Evolutionary conservation across 1,284 basidiomycete species (phyloP), one percentile per base, ranked within the genome.

Genomic region (Uromyces viciae-fabae): DNA sequence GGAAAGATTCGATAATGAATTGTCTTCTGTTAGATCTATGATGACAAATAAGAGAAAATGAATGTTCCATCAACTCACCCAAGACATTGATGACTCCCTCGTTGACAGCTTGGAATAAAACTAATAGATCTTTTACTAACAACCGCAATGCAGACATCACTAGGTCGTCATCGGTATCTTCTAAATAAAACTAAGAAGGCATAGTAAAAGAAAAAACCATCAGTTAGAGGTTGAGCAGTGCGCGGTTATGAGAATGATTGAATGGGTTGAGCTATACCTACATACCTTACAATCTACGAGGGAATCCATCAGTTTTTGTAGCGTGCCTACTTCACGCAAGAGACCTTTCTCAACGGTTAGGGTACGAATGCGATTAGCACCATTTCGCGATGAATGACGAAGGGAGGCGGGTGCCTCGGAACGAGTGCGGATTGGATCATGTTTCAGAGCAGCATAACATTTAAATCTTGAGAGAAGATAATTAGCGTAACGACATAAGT

Each of bases 31-130:
- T n/a, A n/a, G n/a, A n/a, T n/a, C n/a, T n/a, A n/a, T n/a, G n/a
- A n/a, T 40, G 42, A 56, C 38, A 46, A 75, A 28, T 58, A 33
- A 31, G 74, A 54, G 31, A 73, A 14, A 49, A 15, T 11, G 28
- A 54, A 56, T 38, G 52, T 22, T 58, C 22, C 38, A 58, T n/a
- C n/a, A n/a, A n/a, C 86, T 83, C 82, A 94, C 93, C 93, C 72
- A 97, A 89, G 49, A 98, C 91, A 86, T 98, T 99, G 87, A 98
- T 97, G 69, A 98, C 94, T 80, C 96, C 96, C 85, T 99, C 96
- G 84, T 99, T 99, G 82, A 94, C 92, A 2, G 94, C 95, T 85
- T 97, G 95, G 86, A 98, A 98, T 25, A 99, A 88, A 79, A 97
- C 93, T 69, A 99, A 89, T 8, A 99, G 89, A 86, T 99, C 97